Evolutionary conservation across 129 eudicot species (phyloP).

Genomic region (carrot (Daucus carota)): DNA sequence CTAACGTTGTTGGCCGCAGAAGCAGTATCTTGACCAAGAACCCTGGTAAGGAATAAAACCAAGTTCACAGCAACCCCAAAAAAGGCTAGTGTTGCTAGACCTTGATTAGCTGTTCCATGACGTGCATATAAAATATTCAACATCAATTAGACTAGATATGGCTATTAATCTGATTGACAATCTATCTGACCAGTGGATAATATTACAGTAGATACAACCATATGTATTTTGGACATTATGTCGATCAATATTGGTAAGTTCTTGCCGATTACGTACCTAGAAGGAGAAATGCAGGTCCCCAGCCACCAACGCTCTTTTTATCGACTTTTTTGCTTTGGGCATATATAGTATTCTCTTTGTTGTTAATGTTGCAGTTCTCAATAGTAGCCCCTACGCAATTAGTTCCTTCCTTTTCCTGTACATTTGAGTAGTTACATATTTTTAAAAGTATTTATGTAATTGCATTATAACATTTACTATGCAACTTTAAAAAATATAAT

Average conservation of each 20-base stretch:
- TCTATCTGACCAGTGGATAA: background rate
- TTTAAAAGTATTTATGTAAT: too few relatives aligned
- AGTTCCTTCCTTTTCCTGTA: slow-evolving; percentile 11
- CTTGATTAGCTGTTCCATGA: slow-evolving; percentile 60
- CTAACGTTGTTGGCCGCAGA: slow-evolving; percentile 83
- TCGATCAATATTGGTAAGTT: background rate
- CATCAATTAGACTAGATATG: background rate
- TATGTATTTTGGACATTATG: background rate
- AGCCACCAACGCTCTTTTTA: slow-evolving; percentile 34
- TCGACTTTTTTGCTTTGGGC: background rate
- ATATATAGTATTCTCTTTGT: slow-evolving; percentile 15
- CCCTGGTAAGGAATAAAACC: slow-evolving; percentile 84
- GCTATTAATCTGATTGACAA: background rate
- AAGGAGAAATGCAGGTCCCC: slow-evolving; percentile 56
- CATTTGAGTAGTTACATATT: background rate
- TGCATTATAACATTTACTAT: background rate
- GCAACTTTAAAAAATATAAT: background rate
- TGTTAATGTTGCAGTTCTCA: background rate
- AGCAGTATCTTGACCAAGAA: slow-evolving; percentile 70
- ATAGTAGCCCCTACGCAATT: background rate
- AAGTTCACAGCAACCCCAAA: slow-evolving; percentile 90
- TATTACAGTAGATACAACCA: background rate
- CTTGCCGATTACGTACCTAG: slow-evolving; percentile 36
- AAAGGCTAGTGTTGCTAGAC: slow-evolving; percentile 81
- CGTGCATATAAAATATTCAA: slow-evolving; percentile 6